These are phyloP conservation scores for Mycena albidolilacea DNA, from an alignment of 768 basidiomycete species.

Conservation along the genomic window DNA sequence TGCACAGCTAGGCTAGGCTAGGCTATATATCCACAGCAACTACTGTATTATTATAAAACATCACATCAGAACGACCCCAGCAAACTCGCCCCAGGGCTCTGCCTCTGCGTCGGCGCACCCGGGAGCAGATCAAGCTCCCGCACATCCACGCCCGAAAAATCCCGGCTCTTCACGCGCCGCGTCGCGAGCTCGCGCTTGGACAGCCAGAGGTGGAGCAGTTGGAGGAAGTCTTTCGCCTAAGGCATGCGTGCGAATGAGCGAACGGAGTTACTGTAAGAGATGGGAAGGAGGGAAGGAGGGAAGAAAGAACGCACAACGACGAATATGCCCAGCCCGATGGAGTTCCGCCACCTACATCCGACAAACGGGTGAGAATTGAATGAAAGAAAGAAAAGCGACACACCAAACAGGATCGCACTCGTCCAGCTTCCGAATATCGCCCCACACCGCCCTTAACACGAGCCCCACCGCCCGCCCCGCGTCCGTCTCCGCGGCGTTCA, in stretches of 20 bases:
- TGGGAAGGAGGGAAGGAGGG: neutral
- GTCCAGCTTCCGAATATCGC: slow-evolving; percentile 73
- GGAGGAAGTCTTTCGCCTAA: slow-evolving; percentile 78
- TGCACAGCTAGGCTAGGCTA: neutral
- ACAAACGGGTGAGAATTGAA: slow-evolving; percentile 28
- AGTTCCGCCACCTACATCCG: slow-evolving; percentile 71
- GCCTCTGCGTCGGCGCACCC: neutral
- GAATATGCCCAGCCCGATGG: slow-evolving; percentile 78
- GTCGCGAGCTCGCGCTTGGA: slow-evolving; percentile 81
- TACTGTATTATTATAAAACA: neutral
- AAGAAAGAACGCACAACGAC: slow-evolving; percentile 64
- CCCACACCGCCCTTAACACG: slow-evolving; percentile 64
- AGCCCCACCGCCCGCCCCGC: slow-evolving; percentile 50
- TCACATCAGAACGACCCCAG: neutral
- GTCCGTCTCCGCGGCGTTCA: slow-evolving; percentile 35
- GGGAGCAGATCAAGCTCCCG: slow-evolving; percentile 74
- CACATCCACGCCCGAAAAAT: slow-evolving; percentile 82
- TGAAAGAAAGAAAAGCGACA: slow-evolving; percentile 35
- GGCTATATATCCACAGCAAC: too few species aligned
- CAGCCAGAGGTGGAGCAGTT: slow-evolving; percentile 78
- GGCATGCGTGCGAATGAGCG: neutral
- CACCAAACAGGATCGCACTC: slow-evolving; percentile 84
- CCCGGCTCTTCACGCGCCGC: slow-evolving; percentile 75
- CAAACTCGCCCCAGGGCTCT: neutral
- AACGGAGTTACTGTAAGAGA: slow-evolving; percentile 1